Evolutionary conservation across 2,329 filamentous ascomycete genomes (phyloP), one percentile per base, ranked within the genome.

Genomic region (Aspergillus neoniger): DNA sequence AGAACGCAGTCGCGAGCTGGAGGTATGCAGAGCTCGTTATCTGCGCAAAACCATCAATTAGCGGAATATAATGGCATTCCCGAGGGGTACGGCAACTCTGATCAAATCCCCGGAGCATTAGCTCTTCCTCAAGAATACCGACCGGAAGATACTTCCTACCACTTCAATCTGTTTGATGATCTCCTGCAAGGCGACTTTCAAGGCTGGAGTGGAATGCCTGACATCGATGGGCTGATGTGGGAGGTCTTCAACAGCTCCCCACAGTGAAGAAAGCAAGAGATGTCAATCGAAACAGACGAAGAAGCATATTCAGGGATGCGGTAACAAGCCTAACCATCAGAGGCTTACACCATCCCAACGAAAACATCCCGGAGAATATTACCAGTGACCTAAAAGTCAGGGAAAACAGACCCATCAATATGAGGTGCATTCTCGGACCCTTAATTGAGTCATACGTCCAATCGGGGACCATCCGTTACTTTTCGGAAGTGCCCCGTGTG

Each of bases 201-300:
- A 60, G 67, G 71, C 48, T 65, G 70, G 59, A 60, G 59, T 19
- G 71, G 69, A 1, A 63, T 66, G 43, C 65, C 69, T 5, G 69
- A 74, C 51, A 70, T 74, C 47, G 72, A 73, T 55, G 66, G 65
- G 38, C 62, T 73, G 8, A 70, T 74, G 64, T 70, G 69, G 62
- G 70, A 72, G 23, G 55, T 73, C 4, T 69, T 73, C 51, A 63
- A 58, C 17, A 57, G 15, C 36, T 57, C 54, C 0, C 47, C 47
- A 12, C 47, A 50, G 25, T 49, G 14, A 49, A 5, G 23, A 10
- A 17, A 3, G 23, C 14, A 23, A 15, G 1, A 5, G 15, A 44
- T 5, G 15, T 0, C 23, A 1, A 25, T 25, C 6, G 23, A 25
- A 6, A 14, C 17, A 41, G 6, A 41, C 14, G 17, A n/a, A 19